These are phyloP conservation scores for Phlyctochytrium arcticum DNA, from an alignment of 192 early-diverging fungal genomes.

Conservation along the genomic window DNA sequence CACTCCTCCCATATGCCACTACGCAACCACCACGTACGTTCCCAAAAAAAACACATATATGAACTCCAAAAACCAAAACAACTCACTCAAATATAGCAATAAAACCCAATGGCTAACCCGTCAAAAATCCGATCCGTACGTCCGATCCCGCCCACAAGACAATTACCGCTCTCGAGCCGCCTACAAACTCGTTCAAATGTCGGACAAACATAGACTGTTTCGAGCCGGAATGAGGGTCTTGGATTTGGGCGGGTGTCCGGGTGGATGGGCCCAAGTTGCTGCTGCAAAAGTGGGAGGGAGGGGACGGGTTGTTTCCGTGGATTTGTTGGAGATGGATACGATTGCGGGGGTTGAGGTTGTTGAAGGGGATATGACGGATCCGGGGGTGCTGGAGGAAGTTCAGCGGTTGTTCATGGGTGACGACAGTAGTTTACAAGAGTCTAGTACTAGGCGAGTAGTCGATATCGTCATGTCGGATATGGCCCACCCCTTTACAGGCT, in stretches of 20 bases:
- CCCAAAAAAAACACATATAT: too few species aligned
- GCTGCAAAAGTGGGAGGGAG: background rate
- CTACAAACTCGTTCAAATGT: conserved; percentile 62
- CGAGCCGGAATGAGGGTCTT: conserved; percentile 21
- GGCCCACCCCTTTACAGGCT: conserved; percentile 76
- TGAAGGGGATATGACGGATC: conserved; percentile 64
- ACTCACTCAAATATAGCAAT: background rate
- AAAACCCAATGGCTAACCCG: conserved; percentile 52
- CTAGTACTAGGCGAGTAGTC: background rate
- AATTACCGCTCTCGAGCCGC: conserved; percentile 69
- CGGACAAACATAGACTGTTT: conserved; percentile 23
- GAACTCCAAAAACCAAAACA: too few species aligned
- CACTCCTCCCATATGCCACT: too few species aligned
- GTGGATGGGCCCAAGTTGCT: conserved; percentile 75
- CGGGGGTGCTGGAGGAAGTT: conserved; percentile 24
- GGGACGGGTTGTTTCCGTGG: conserved; percentile 63
- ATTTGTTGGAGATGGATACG: conserved; percentile 64
- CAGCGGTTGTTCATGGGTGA: conserved; percentile 5
- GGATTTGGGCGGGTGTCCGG: conserved; percentile 71
- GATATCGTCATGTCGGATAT: conserved; percentile 62
- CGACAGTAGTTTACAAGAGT: background rate
- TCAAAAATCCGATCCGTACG: conserved; percentile 66
- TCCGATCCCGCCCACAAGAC: conserved; percentile 48
- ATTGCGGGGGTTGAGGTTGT: conserved; percentile 61
- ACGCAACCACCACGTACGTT: too few species aligned